These are phyloP conservation scores for Carex pumila DNA, from an alignment of 176 grass and related monocot species.

Conservation along the genomic window DNA sequence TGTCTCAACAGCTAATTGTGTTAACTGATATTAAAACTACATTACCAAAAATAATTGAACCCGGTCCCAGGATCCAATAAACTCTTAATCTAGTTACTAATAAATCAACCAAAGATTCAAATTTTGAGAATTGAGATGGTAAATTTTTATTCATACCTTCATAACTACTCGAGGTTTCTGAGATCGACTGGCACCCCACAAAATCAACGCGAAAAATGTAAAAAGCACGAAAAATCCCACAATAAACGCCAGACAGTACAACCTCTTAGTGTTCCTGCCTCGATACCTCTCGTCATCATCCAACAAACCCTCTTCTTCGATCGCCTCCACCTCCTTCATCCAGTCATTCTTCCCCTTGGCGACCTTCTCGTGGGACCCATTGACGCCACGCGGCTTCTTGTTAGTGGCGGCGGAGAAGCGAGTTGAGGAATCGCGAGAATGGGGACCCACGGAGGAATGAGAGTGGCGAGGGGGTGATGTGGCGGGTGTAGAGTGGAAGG, in stretches of 20 bases:
- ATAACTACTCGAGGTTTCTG: conserved; percentile 68
- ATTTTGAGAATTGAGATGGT: not conserved
- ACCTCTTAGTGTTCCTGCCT: conserved; percentile 42
- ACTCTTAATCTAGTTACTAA: not conserved
- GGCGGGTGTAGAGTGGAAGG: conserved; percentile 69
- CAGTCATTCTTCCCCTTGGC: conserved; percentile 18
- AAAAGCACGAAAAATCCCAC: conserved; percentile 56
- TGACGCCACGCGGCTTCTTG: not conserved
- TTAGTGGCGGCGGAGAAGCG: conserved; percentile 49
- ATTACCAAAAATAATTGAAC: not conserved
- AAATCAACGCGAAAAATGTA: conserved; percentile 90
- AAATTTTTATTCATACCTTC: conserved; percentile 28
- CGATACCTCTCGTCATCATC: conserved; percentile 43
- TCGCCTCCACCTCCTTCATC: conserved; percentile 66
- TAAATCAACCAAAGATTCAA: not conserved
- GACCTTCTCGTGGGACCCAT: conserved; percentile 29
- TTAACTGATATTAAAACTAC: not conserved
- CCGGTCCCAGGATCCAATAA: not conserved
- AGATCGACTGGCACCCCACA: conserved; percentile 86
- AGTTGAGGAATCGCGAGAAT: conserved; percentile 60
- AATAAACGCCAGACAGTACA: conserved; percentile 53
- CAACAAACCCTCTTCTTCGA: conserved; percentile 69
- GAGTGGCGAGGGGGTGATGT: conserved; percentile 67
- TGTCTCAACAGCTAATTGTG: not conserved
- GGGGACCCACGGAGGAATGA: conserved; percentile 63